phyloP scores from a whole-genome alignment of 2,329 filamentous ascomycete species.

The Malbranchea cinnamomea region DNA sequence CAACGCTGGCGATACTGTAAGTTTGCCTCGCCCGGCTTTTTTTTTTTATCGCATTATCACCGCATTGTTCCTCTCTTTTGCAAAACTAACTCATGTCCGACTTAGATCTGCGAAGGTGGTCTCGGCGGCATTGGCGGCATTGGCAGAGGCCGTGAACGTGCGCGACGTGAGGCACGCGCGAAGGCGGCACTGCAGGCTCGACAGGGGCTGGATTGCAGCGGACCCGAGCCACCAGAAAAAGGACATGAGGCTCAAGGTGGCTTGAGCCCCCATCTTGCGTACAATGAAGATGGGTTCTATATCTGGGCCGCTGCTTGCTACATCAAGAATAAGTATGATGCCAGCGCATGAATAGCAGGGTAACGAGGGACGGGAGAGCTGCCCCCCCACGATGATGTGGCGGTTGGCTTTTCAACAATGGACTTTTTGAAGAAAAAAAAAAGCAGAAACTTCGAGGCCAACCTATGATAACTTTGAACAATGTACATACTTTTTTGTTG shows the following conservation, averaged over 20 bases:
- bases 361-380: too few relatives aligned
- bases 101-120: not conserved
- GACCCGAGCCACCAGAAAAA: not conserved
- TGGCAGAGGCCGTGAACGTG: not conserved
- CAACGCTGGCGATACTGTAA: not conserved
- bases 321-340: not conserved
- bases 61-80: not conserved
- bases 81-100: not conserved
- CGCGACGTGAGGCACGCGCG: not conserved
- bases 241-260: not conserved
- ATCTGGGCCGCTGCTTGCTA: not conserved
- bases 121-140: not conserved
- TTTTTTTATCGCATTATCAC: too few relatives aligned
- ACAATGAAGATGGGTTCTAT: conserved; percentile 1
- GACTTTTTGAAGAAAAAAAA: too few relatives aligned
- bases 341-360: too few relatives aligned
- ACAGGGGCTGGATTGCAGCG: not conserved
- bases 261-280: not conserved
- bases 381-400: too few relatives aligned
- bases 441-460: too few relatives aligned
- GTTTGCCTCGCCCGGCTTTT: not conserved
- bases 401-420: too few relatives aligned
- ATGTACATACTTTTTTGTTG: too few relatives aligned
- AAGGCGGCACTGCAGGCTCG: not conserved
- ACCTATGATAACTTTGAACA: too few relatives aligned